Evolutionary conservation across 768 basidiomycete species (phyloP).

Genomic region (Podaxis sp.): DNA sequence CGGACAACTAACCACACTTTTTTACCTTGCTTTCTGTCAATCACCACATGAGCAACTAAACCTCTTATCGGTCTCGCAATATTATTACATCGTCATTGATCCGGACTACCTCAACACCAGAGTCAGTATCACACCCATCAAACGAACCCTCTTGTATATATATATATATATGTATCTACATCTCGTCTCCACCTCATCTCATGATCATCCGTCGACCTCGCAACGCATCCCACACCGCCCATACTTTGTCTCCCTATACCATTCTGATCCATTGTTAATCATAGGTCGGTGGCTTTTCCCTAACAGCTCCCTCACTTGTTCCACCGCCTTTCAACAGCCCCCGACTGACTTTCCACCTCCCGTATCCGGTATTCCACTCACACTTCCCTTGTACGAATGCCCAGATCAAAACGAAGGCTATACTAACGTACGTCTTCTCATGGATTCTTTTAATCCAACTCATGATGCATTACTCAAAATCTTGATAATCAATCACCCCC

Average conservation of each 20-base stretch:
- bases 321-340: constrained; percentile 18
- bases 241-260: too few species aligned
- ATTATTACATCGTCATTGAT: constrained; percentile 28
- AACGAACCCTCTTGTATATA: background rate
- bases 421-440: constrained; percentile 20
- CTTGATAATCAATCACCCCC: too few species aligned
- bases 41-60: background rate
- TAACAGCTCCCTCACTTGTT: constrained; percentile 15
- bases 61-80: constrained; percentile 12
- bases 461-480: too few species aligned
- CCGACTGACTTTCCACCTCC: constrained; percentile 21
- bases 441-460: background rate
- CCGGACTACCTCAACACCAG: constrained; percentile 22
- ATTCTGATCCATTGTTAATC: too few species aligned
- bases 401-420: constrained; percentile 17
- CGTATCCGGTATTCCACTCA: constrained; percentile 14
- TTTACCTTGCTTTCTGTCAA: background rate
- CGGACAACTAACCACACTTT: constrained; percentile 5
- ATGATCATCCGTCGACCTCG: too few species aligned
- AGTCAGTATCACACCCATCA: constrained; percentile 19
- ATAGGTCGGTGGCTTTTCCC: constrained; percentile 21
- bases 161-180: background rate
- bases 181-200: too few species aligned
- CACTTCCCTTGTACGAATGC: constrained; percentile 20
- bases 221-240: too few species aligned